These are phyloP conservation scores for Pythium myriotylum DNA, from an alignment of 352 stramenopile species.

Conservation along the genomic window DNA sequence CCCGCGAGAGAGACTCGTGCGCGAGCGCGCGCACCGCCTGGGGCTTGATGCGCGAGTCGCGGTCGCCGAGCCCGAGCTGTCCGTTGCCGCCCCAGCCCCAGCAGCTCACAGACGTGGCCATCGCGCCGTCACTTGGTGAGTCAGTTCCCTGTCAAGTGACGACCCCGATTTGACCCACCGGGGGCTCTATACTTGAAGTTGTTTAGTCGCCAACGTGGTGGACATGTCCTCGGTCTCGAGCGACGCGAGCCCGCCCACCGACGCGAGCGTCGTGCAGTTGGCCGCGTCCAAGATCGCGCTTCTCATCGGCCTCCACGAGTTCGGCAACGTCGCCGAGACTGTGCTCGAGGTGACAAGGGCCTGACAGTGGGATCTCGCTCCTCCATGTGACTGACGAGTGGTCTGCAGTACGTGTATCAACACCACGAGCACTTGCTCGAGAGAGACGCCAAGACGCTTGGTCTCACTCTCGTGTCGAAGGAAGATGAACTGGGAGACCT, in stretches of 20 bases:
- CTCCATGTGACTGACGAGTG: too few relatives aligned
- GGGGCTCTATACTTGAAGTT: too few relatives aligned
- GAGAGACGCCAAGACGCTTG: slow-evolving; percentile 44
- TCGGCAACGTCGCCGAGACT: slow-evolving; percentile 53
- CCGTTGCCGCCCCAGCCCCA: slow-evolving; percentile 51
- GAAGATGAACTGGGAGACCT: slow-evolving; percentile 61
- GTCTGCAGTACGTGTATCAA: slow-evolving; percentile 59
- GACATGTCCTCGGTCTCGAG: neutral
- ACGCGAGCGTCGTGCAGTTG: slow-evolving; percentile 45
- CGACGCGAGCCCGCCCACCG: neutral
- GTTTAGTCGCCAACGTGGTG: too few relatives aligned
- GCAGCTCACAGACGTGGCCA: slow-evolving; percentile 22
- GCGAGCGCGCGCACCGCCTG: slow-evolving; percentile 33
- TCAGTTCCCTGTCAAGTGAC: too few relatives aligned
- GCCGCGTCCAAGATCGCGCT: slow-evolving; percentile 75
- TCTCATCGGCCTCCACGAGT: slow-evolving; percentile 74
- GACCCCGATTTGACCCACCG: too few relatives aligned
- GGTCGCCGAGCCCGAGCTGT: slow-evolving; percentile 43
- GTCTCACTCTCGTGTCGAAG: slow-evolving; percentile 54
- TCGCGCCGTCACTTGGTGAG: neutral
- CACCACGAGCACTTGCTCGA: slow-evolving; percentile 55
- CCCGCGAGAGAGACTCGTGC: slow-evolving; percentile 23
- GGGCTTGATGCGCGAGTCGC: slow-evolving; percentile 45
- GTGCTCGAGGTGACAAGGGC: slow-evolving; percentile 36
- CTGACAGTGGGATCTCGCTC: too few relatives aligned